Base-by-base conservation (phyloP, 140 eudicot species). In the Anethum foeniculum region DNA sequence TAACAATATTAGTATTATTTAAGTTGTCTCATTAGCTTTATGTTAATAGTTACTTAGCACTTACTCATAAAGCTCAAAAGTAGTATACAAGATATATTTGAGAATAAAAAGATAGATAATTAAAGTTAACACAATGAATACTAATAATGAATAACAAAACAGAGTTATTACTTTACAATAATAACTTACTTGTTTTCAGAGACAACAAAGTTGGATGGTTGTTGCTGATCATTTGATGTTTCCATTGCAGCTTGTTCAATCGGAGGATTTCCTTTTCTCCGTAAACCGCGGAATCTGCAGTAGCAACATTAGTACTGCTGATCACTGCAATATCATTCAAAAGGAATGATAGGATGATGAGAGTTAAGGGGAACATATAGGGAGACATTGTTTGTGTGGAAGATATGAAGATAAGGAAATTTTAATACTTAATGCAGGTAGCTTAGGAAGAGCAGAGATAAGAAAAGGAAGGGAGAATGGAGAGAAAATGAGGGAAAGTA, bases 171-270 rank as follows among this genome's bases (percentile, higher is more conserved):
- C 46, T 69, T 69, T 0, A 7, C 41, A 69, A 69, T 69, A 16
- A 69, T 36, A 18, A 86, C 97, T 90, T 77, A 93, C 98, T 88
- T 87, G 98, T 85, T 86, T 90, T 86, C 68, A 72, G 93, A 77
- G 89, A 84, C 60, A 84, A 86, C 79, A 88, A 87, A 71, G 46
- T 83, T 6, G 85, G 8, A 15, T 43, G 3, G 78, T 15, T 76
- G 75, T 23, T 60, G 23, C 76, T 84, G 86, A 0, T 52, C 69
- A 90, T 79, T 39, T 85, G 86, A 38, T 79, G 80, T 28, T 60
- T 78, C 93, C 90, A 84, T 39, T 86, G 85, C 34, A 84, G 79
- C n/a, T 77, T 89, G 79, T 83, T 86, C 86, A 93, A 80, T n/a
- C 65, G 49, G 75, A 92, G 89, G 77, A 82, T 83, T 69, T 86